Evolutionary conservation across 208 protist species (phyloP), one percentile per base, ranked within the genome.

Genomic region (Trypanosoma congolense): DNA sequence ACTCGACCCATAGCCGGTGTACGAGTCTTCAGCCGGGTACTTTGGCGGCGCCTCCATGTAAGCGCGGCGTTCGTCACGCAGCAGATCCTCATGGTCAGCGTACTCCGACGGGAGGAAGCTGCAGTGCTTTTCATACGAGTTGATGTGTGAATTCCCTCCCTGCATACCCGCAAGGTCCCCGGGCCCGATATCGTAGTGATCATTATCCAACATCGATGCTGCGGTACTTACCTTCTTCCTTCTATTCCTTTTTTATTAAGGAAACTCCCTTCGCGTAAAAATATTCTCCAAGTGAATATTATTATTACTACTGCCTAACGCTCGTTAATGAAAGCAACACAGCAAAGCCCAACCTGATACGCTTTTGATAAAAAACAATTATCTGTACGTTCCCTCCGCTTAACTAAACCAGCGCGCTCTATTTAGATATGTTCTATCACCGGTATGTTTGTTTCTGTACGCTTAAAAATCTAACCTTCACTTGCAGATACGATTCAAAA

Each of bases 101-200:
- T 38, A 38, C 12, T 6, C 9, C 9, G 33, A 38, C 33, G 6
- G 9, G 12, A 38, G 33, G 33, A 38, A 38, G 33, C 9, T 38
- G 9, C 9, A 12, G 33, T 38, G 33, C 33, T 38, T 38, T 16
- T 38, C 33, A 12, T 38, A 38, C 12, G 33, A 6, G 12, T 38
- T 12, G 6, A 38, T 12, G 12, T 38, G 33, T 12, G 6, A 12
- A 38, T 6, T 12, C 33, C 33, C 9, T 6, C 33, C 33, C 33
- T 16, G 12, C 12, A 16, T 12, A 38, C 51, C 50, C 19, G 65
- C 64, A 21, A 53, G 60, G 14, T 75, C 77, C 14, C 65, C 50
- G 1, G 47, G 49, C 29, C 83, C 80, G 61, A 71, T 87, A 46
- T 88, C 76, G 3, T 61, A 42, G 9, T 77, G 73, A 52, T 82